Evolutionary conservation across 768 basidiomycete genomes (phyloP), one percentile per base, ranked within the genome.

Genomic region (Hericium erinaceus): DNA sequence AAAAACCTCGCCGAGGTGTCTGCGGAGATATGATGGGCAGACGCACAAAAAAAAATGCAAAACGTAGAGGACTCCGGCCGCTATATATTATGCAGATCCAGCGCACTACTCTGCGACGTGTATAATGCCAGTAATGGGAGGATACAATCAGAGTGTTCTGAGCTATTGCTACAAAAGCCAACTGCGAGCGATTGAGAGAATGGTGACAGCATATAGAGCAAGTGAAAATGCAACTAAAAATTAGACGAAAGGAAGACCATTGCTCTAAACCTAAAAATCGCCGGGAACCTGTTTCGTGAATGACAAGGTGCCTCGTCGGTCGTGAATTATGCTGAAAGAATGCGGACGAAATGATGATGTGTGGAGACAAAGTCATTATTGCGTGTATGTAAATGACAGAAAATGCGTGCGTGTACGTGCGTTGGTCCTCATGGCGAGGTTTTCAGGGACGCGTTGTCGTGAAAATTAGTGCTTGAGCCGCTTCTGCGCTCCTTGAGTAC

Each of bases 211-310:
- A 40, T 46, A 55, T 37, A 55, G 24, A 22, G 24, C 24, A 40
- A 46, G 33, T 22, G 22, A 41, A 8, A 20, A 61, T 54, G 46
- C 33, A 46, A 46, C n/a, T 16, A 46, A 46, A 20, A 8, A 33
- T 33, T 33, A 10, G 7, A 33, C 33, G 33, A 46, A 46, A 2
- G 10, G 7, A 8, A n/a, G 2, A 20, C 44, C 15, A 18, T 20
- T 9, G 41, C n/a, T 46, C 7, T 20, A 46, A n/a, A 46, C 48
- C 37, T 56, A 57, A 58, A 57, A 61, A 55, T 72, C 67, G 64
- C 68, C 72, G 61, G 69, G 44, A n/a, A 20, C 74, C 77, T 76
- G 77, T 77, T 68, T 75, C 77, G 77, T 79, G 75, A 75, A 78
- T 80, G 75, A 76, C 74, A 78, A 76, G 73, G 58, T 48, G 53